A percentile compares a stretch with the other conserved stretches of the same genome.
These are phyloP conservation scores for Naegleria gruberi DNA, from an alignment of 208 protist genomes.

Conservation along the genomic window DNA sequence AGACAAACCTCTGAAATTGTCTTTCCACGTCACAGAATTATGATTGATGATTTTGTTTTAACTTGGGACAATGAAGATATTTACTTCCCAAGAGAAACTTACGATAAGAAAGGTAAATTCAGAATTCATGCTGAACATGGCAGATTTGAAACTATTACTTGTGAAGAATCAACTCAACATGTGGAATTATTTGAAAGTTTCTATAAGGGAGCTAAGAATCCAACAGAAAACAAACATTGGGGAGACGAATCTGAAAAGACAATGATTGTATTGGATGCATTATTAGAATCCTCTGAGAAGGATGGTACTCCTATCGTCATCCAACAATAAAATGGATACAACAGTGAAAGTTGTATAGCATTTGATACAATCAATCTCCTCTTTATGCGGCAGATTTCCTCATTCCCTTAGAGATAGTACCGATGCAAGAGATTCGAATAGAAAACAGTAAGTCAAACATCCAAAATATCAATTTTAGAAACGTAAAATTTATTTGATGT, in stretches of 20 bases:
- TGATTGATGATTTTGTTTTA: background rate
- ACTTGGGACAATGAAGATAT: background rate
- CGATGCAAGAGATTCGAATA: no score
- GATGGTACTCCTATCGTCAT: no score
- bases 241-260: background rate
- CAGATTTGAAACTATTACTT: background rate
- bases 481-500: no score
- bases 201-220: background rate
- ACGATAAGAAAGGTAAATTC: background rate
- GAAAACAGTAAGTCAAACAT: no score
- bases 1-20: slow-evolving; percentile 1
- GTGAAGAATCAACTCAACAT: background rate
- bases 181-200: background rate
- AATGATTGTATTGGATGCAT: slow-evolving; percentile 5
- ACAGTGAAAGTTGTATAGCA: no score
- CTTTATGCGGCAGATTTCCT: no score
- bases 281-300: background rate
- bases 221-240: background rate
- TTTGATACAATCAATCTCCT: no score
- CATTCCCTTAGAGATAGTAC: no score
- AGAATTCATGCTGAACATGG: background rate
- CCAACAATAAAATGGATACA: no score
- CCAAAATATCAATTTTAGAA: no score
- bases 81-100: background rate
- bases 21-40: background rate